Conservation (phyloP, 495 filamentous ascomycete genomes). For the Penicillium steckii region DNA sequence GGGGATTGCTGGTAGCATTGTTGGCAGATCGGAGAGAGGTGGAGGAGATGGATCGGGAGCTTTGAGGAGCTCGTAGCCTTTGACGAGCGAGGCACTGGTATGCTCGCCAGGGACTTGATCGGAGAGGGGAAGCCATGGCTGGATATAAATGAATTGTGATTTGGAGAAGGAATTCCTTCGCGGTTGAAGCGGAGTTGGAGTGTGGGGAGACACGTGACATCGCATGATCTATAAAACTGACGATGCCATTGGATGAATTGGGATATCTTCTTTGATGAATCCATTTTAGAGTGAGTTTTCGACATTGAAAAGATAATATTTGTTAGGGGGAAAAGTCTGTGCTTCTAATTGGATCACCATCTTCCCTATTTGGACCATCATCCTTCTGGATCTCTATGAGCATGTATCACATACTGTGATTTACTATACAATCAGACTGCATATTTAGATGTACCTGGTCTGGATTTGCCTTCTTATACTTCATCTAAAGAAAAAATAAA, state of each 20-base stretch:
- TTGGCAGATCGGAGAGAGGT: constrained; percentile 24
- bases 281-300: no score
- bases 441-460: no score
- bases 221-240: constrained; percentile 12
- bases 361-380: no score
- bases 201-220: constrained; percentile 30
- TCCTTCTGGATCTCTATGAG: no score
- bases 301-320: no score
- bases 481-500: no score
- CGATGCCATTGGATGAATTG: background rate
- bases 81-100: constrained; percentile 36
- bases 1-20: constrained; percentile 26
- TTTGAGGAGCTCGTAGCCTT: constrained; percentile 13
- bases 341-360: no score
- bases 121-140: constrained; percentile 26
- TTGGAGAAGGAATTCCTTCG: background rate
- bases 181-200: background rate
- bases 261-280: background rate
- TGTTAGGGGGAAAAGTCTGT: no score
- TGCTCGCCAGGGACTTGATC: constrained; percentile 30
- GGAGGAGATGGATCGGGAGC: constrained; percentile 27
- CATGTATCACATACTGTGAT: no score
- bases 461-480: no score
- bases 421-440: no score
- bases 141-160: constrained; percentile 1